phyloP scores from a whole-genome alignment of 2,329 filamentous ascomycete genomes.

The Orbilia javanica region DNA sequence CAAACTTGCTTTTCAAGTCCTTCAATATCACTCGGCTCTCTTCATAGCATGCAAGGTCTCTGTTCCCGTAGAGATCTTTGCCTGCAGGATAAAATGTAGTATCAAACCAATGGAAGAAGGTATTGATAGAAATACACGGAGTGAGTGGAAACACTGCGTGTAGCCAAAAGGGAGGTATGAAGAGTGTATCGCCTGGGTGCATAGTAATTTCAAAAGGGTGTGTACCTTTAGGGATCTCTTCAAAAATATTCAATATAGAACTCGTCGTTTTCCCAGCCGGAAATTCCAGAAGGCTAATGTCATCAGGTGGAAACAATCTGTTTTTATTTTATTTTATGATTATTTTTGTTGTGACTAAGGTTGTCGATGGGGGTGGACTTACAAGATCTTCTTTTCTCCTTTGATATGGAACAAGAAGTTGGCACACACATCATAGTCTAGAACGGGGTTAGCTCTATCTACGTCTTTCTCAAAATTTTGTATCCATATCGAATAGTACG shows the following conservation, averaged over 20 bases:
- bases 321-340: conserved; percentile 57
- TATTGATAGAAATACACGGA: conserved; percentile 82
- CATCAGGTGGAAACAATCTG: conserved; percentile 83
- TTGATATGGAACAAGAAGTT: conserved; percentile 85
- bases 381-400: conserved; percentile 73
- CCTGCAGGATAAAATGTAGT: conserved; percentile 76
- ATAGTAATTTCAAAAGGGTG: conserved; percentile 76
- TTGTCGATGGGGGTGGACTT: neutral
- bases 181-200: conserved; percentile 79
- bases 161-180: conserved; percentile 85
- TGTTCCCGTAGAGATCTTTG: conserved; percentile 87
- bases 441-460: conserved; percentile 10
- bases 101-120: conserved; percentile 83
- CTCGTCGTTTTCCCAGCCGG: conserved; percentile 84
- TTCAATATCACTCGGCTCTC: conserved; percentile 80
- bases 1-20: conserved; percentile 75
- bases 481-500: neutral
- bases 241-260: conserved; percentile 77
- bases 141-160: conserved; percentile 76
- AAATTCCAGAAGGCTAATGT: conserved; percentile 78
- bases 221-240: conserved; percentile 66
- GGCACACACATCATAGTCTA: conserved; percentile 76
- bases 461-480: neutral
- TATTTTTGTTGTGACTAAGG: no score
- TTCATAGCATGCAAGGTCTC: conserved; percentile 86